Evolutionary conservation across 2,329 filamentous ascomycete genomes (phyloP).

Genomic region (Aspergillus proliferans): DNA sequence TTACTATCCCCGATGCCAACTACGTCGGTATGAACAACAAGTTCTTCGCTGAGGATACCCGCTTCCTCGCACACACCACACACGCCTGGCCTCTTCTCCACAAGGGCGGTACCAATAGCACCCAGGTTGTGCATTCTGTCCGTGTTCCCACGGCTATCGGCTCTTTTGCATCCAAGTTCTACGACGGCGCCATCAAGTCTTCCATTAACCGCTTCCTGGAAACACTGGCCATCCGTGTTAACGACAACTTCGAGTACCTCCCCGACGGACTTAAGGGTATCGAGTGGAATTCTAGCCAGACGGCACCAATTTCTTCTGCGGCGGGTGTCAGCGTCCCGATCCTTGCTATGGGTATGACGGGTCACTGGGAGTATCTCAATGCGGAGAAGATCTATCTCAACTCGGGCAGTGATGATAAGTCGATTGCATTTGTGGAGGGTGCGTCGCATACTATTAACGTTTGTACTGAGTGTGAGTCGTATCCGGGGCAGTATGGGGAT

Average conservation of each 20-base stretch:
- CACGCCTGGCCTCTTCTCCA: constrained; percentile 15
- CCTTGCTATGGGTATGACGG: constrained; percentile 13
- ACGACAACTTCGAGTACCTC: constrained; percentile 1
- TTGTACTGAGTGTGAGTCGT: constrained; percentile 16
- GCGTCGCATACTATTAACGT: constrained; percentile 13
- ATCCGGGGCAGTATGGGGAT: constrained; percentile 15
- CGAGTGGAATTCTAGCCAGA: constrained; percentile 12
- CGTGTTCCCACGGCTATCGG: constrained; percentile 5
- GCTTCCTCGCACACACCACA: constrained; percentile 12
- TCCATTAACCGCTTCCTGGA: constrained; percentile 2
- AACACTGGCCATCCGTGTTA: constrained; percentile 3
- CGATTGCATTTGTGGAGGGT: constrained; percentile 15
- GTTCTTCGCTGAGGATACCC: constrained; percentile 13
- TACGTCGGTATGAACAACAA: constrained; percentile 15
- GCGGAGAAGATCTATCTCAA: constrained; percentile 14
- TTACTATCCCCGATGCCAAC: constrained; percentile 10
- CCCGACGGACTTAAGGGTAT: constrained; percentile 9
- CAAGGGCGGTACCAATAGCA: constrained; percentile 12
- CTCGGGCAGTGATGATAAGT: constrained; percentile 10
- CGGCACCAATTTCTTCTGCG: constrained; percentile 8
- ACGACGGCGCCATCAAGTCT: constrained; percentile 2
- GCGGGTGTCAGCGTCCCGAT: constrained; percentile 11
- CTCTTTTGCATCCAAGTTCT: not conserved
- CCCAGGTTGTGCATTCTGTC: constrained; percentile 11
- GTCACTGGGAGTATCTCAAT: constrained; percentile 16